These are phyloP conservation scores for Symbiodinium natans DNA, from an alignment of 73 alveolate genomes.

Conservation along the genomic window DNA sequence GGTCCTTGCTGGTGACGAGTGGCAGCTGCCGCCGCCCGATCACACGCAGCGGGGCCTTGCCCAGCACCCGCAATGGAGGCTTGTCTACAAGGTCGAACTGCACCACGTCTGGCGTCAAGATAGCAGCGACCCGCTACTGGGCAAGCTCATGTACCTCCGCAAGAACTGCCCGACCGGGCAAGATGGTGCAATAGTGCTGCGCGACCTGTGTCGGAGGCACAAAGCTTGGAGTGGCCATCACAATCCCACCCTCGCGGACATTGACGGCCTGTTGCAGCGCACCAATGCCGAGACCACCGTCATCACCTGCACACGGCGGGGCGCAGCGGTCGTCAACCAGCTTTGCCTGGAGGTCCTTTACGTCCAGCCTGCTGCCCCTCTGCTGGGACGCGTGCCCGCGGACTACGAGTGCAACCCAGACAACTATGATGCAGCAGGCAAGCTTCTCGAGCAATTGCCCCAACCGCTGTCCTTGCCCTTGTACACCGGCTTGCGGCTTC, in stretches of 20 bases:
- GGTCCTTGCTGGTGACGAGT: not conserved
- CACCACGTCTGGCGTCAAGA: not conserved
- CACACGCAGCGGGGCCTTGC: not conserved
- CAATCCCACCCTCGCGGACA: not conserved
- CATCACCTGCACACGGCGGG: slow-evolving; percentile 50
- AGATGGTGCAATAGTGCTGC: not conserved
- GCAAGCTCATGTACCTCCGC: slow-evolving; percentile 21
- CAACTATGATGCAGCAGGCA: not conserved
- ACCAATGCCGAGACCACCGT: not conserved
- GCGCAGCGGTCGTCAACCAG: slow-evolving; percentile 12
- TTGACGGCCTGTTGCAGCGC: not conserved
- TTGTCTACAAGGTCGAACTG: not conserved
- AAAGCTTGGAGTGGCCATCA: slow-evolving; percentile 12
- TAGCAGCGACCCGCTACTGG: not conserved
- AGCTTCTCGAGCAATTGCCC: not conserved
- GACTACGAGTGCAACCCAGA: slow-evolving; percentile 28
- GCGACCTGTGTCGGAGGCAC: not conserved
- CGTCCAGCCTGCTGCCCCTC: not conserved
- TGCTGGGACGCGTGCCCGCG: not conserved
- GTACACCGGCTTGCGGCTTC: slow-evolving; percentile 16
- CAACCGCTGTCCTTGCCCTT: not conserved
- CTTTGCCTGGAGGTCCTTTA: slow-evolving; percentile 7
- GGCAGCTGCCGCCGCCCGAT: not conserved
- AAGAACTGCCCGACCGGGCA: slow-evolving; percentile 8
- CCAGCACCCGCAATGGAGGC: not conserved